Percentiles rank a stretch among this genome's conserved stretches.
Conservation (phyloP, 129 eudicot species). For the Tagetes erecta region DNA sequence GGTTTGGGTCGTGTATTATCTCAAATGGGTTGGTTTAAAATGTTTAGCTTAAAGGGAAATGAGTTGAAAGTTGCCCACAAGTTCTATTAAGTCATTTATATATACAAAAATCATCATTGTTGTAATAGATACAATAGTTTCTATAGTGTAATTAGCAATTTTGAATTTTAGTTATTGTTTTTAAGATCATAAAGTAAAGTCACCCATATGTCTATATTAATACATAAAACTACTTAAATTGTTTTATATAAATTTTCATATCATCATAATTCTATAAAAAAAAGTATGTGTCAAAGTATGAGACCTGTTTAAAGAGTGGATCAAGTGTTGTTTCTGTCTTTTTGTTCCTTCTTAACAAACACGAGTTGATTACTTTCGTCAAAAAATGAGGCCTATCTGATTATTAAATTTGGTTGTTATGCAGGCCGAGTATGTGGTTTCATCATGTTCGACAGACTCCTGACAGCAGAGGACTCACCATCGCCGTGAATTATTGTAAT, state of each 20-base stretch:
- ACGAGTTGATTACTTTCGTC: neutral
- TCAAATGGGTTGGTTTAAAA: neutral
- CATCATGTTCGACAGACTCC: conserved; percentile 93
- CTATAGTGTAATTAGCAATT: neutral
- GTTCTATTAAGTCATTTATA: neutral
- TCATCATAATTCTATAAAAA: neutral
- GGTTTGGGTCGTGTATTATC: neutral
- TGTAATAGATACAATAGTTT: neutral
- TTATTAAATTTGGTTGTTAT: conserved; percentile 30
- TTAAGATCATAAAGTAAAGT: neutral
- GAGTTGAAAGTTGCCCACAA: neutral
- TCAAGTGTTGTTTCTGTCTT: neutral
- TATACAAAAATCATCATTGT: neutral
- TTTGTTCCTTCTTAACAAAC: neutral
- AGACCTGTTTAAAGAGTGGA: neutral
- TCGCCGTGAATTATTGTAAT: conserved; percentile 92
- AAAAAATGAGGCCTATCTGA: neutral
- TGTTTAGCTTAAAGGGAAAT: neutral
- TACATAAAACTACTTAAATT: neutral
- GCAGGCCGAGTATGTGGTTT: conserved; percentile 99
- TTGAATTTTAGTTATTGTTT: neutral
- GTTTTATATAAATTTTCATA: neutral
- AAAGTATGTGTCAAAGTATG: neutral
- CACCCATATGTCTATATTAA: neutral
- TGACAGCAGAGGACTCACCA: conserved; percentile 65